phyloP scores from a whole-genome alignment of 305 asterid genomes.

The Fraxinus paxiana region DNA sequence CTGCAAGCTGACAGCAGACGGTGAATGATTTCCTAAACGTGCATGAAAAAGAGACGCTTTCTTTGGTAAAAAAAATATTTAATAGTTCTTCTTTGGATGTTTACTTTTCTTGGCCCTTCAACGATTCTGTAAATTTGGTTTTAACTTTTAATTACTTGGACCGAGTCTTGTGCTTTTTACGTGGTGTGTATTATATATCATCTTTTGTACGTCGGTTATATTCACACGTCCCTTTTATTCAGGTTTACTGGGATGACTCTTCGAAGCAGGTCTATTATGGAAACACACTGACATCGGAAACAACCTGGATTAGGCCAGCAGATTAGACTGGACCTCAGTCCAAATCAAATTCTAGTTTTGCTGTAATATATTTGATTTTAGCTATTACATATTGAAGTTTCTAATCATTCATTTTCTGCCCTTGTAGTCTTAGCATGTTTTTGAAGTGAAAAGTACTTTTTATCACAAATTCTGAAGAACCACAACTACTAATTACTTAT shows the following conservation, averaged over 20 bases:
- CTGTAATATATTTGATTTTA: neutral
- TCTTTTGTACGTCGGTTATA: neutral
- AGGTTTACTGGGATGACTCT: slow-evolving; percentile 86
- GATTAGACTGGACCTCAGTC: slow-evolving; percentile 22
- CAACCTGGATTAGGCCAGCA: slow-evolving; percentile 79
- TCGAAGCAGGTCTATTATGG: slow-evolving; percentile 81
- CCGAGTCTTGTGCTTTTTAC: neutral
- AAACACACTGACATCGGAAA: slow-evolving; percentile 63
- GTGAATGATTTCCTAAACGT: neutral
- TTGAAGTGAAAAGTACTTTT: neutral
- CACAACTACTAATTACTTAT: neutral
- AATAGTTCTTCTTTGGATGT: neutral
- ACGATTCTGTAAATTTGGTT: neutral
- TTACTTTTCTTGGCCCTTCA: neutral
- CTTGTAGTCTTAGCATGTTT: neutral
- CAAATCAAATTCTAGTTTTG: neutral
- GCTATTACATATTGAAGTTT: neutral
- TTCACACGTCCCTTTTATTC: slow-evolving; percentile 13
- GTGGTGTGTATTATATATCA: neutral
- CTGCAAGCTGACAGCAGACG: neutral
- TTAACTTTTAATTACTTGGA: neutral
- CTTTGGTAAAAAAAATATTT: neutral
- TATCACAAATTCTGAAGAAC: neutral
- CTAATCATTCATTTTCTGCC: neutral
- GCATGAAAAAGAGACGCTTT: neutral